Evolutionary conservation across 2,329 filamentous ascomycete genomes (phyloP).

Genomic region (Metarhizium sp.): DNA sequence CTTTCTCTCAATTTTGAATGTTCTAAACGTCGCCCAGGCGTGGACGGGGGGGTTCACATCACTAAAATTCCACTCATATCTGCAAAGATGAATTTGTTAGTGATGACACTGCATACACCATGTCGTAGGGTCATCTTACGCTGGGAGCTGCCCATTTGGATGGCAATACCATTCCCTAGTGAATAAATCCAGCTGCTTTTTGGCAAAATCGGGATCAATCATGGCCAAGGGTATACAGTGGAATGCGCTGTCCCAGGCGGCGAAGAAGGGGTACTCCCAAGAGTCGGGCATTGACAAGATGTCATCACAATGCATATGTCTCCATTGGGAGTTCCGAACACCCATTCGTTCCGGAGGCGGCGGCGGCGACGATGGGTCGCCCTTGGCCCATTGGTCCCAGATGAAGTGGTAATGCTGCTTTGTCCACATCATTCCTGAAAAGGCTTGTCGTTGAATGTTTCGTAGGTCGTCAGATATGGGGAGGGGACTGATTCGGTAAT

Average conservation of each 20-base stretch:
- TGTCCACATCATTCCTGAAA: conserved; percentile 97
- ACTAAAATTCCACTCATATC: conserved; percentile 91
- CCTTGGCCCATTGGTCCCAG: conserved; percentile 97
- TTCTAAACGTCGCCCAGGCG: conserved; percentile 90
- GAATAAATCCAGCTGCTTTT: conserved; percentile 94
- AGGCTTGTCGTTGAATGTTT: conserved; percentile 90
- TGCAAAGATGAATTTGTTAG: conserved; percentile 17
- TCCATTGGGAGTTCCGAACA: conserved; percentile 84
- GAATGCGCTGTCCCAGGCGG: conserved; percentile 94
- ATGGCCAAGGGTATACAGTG: conserved; percentile 93
- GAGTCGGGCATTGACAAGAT: conserved; percentile 97
- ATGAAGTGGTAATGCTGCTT: conserved; percentile 97
- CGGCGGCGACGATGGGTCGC: conserved; percentile 79
- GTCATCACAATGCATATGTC: conserved; percentile 89
- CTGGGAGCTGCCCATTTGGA: conserved; percentile 88
- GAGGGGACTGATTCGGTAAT: conserved; percentile 82
- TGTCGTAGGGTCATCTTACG: conserved; percentile 39
- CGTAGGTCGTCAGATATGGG: conserved; percentile 90
- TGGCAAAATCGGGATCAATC: conserved; percentile 96
- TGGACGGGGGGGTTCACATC: conserved; percentile 96
- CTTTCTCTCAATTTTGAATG: conserved; percentile 97
- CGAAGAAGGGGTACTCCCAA: conserved; percentile 98
- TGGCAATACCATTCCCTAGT: conserved; percentile 99
- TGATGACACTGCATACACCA: background rate
- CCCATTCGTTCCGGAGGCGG: conserved; percentile 72